These are phyloP conservation scores for Plantago elongata DNA, from an alignment of 257 asterid genomes.

Conservation along the genomic window DNA sequence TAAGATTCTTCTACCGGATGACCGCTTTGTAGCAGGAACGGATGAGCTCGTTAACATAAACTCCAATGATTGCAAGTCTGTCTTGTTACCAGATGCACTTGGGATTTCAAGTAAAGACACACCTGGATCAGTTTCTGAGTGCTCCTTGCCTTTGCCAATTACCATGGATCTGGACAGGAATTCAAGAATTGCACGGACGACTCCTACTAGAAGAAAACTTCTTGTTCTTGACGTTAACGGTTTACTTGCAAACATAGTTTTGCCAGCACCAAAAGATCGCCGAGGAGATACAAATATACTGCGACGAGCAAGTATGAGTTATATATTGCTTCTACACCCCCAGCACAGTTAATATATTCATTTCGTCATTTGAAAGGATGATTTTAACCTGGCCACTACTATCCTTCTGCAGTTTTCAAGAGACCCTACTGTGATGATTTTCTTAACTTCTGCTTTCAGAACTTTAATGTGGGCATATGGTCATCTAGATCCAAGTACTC, in stretches of 20 bases:
- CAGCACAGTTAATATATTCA: not conserved
- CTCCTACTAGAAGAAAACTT: conserved; percentile 51
- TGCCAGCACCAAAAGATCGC: conserved; percentile 60
- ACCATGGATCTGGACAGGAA: conserved; percentile 12
- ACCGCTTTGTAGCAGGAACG: conserved; percentile 17
- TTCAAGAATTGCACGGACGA: conserved; percentile 18
- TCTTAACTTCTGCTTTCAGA: conserved; percentile 77
- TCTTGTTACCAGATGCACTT: conserved; percentile 3
- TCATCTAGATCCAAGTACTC: conserved; percentile 78
- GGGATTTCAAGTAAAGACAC: conserved; percentile 16
- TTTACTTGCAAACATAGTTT: conserved; percentile 66
- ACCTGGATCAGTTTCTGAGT: conserved; percentile 4
- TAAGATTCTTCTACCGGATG: conserved; percentile 28
- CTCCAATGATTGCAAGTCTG: conserved; percentile 20
- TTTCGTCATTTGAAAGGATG: conserved; percentile 1
- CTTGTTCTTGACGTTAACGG: conserved; percentile 93
- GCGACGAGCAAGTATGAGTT: conserved; percentile 73
- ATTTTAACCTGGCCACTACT: conserved; percentile 17
- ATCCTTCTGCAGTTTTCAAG: conserved; percentile 58
- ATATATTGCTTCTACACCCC: conserved; percentile 2
- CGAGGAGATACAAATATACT: conserved; percentile 39
- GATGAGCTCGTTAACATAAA: conserved; percentile 11
- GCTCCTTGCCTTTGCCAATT: too few relatives aligned
- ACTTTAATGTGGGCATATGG: conserved; percentile 80
- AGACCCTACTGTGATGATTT: conserved; percentile 81